A percentile compares a stretch with the other conserved stretches of the same genome.
Conservation (phyloP, 768 basidiomycete genomes). For the Leccinum disarticulatum region DNA sequence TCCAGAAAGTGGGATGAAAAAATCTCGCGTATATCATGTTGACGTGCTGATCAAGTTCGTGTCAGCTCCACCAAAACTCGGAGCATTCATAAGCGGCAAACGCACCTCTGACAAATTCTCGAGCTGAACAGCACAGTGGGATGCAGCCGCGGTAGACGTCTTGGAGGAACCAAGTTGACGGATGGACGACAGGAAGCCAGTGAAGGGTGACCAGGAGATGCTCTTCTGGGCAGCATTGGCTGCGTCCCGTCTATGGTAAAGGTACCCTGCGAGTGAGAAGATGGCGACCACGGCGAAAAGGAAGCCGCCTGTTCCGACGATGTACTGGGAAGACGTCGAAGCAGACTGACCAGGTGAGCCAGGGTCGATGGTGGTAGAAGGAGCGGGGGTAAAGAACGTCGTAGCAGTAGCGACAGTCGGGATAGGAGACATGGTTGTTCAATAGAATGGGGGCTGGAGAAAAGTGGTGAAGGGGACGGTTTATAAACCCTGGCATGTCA, state of each 20-base stretch:
- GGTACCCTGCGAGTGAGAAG: constrained; percentile 14
- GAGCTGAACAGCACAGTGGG: background rate
- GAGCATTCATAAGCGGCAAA: background rate
- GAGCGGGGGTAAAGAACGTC: background rate
- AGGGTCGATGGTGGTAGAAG: constrained; percentile 1
- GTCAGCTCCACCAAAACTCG: background rate
- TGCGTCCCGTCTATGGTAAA: background rate
- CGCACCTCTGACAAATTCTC: constrained; percentile 3
- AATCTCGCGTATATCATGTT: constrained; percentile 20
- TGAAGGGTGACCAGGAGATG: background rate
- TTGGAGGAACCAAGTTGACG: background rate
- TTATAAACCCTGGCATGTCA: constrained; percentile 8
- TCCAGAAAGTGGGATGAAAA: constrained; percentile 25
- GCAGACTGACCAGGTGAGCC: background rate
- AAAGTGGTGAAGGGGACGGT: background rate
- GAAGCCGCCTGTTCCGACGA: constrained; percentile 16
- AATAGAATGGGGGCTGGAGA: background rate
- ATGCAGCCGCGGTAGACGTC: background rate
- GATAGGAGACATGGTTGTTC: constrained; percentile 19
- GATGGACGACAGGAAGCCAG: background rate
- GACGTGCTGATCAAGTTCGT: constrained; percentile 7
- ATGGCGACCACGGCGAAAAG: constrained; percentile 14
- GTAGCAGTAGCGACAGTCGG: constrained; percentile 11
- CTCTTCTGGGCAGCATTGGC: background rate
- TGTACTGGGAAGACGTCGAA: background rate